Evolutionary conservation across 768 basidiomycete genomes (phyloP).

Genomic region (Termitomyces sp.): DNA sequence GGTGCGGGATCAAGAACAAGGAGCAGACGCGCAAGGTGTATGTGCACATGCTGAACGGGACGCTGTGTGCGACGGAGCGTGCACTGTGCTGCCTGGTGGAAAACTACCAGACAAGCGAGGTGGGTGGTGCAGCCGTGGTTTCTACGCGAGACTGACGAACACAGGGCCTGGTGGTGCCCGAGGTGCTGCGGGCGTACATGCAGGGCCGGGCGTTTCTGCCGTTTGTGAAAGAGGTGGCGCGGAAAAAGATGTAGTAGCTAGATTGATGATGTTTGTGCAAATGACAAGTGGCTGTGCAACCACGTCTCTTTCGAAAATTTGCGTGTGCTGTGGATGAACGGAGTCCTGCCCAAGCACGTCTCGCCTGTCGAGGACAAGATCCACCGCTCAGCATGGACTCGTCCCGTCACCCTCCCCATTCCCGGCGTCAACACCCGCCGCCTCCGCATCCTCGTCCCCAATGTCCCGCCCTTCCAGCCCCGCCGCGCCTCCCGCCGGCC

Average conservation of each 20-base stretch:
- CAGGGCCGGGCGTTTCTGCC: conserved; percentile 88
- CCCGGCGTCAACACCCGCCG: conserved; percentile 54
- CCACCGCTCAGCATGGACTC: conserved; percentile 41
- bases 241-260: no score
- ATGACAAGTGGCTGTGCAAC: conserved; percentile 21
- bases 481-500: conserved; percentile 51
- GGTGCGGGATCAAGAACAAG: conserved; percentile 87
- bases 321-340: conserved; percentile 18
- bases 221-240: conserved; percentile 78
- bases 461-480: conserved; percentile 41
- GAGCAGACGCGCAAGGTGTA: conserved; percentile 90
- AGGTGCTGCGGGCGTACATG: conserved; percentile 92
- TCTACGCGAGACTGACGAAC: not conserved
- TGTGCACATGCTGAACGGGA: conserved; percentile 99
- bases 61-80: conserved; percentile 94
- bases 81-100: conserved; percentile 97
- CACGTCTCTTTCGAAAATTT: conserved; percentile 13
- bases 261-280: not conserved
- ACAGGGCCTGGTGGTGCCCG: conserved; percentile 87
- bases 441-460: conserved; percentile 54
- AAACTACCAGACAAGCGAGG: conserved; percentile 95
- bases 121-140: conserved; percentile 33
- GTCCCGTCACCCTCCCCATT: conserved; percentile 53
- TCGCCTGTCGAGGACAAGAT: conserved; percentile 40
- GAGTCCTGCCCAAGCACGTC: conserved; percentile 37